Evolutionary conservation across 2,329 filamentous ascomycete species (phyloP), one percentile per base, ranked within the genome.

Genomic region (Fonsecaea multimorphosa): DNA sequence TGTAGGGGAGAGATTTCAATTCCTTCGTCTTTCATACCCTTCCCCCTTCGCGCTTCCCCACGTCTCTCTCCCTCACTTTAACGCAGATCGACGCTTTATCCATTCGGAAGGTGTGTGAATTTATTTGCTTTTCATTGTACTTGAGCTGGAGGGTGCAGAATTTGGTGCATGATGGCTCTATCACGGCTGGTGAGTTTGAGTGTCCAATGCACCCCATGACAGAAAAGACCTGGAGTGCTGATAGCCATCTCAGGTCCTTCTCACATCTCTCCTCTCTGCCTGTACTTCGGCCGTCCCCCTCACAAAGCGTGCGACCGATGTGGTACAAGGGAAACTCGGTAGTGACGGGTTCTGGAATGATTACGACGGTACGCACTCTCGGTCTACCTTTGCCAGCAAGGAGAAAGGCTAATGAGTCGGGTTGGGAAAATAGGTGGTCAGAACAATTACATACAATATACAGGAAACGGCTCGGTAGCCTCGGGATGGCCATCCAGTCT

Each of bases 401-500:
- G 29, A 27, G 19, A 38, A 34, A 14, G 36, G 29, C 63, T 66
- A 22, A 66, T 52, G 16, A 24, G 8, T 24, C 2, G 44, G 44
- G 19, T 24, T 31, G 40, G 46, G 16, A 38, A 32, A 63, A 61
- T 49, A 76, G 73, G 49, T 63, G 61, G 63, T 59, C 54, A 59
- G n/a, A 76, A 78, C 65, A 38, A 52, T 2, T 78, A 78, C 65
- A 72, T 56, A 16, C 71, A 73, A 67, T 76, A 76, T 64, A 71
- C 62, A 14, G 75, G 74, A 4, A 70, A 72, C 22, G 76, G 76
- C 38, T 73, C 69, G 34, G 65, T 69, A 36, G 65, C 60, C 4
- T 73, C 70, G 16, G 75, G 75, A 36, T 78, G 76, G 76, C 76
- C 76, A 3, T 61, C 68, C 16, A 65, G 68, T 31, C 58, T 65